phyloP scores from a whole-genome alignment of 192 early-diverging fungal genomes.

The Phycomyces blakesleeanus region DNA sequence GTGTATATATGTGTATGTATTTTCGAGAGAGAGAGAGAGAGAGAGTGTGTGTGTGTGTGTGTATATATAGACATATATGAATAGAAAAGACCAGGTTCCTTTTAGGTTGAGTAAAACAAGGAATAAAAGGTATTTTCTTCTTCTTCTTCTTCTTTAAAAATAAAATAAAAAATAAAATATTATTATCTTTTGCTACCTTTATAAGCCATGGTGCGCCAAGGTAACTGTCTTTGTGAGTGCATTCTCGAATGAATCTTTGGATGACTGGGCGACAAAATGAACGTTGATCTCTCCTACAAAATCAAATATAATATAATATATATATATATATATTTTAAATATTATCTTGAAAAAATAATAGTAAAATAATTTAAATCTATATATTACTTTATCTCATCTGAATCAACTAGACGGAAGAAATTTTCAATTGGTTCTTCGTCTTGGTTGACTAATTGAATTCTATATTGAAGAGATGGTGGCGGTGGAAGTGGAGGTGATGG shows the following conservation, averaged over 20 bases:
- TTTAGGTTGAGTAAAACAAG: too few relatives aligned
- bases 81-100: background rate
- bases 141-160: too few relatives aligned
- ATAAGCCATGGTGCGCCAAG: constrained; percentile 71
- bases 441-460: constrained; percentile 49
- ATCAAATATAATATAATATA: too few relatives aligned
- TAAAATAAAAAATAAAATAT: background rate
- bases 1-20: too few relatives aligned
- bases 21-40: too few relatives aligned
- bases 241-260: constrained; percentile 66
- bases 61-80: too few relatives aligned
- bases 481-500: background rate
- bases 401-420: constrained; percentile 37
- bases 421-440: constrained; percentile 44
- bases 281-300: constrained; percentile 48
- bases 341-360: too few relatives aligned
- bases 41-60: too few relatives aligned
- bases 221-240: constrained; percentile 60
- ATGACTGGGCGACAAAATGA: constrained; percentile 62
- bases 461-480: constrained; percentile 25
- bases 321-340: too few relatives aligned
- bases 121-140: too few relatives aligned
- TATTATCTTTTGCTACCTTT: constrained; percentile 40
- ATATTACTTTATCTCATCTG: constrained; percentile 40
- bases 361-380: too few relatives aligned